Conservation (phyloP, 495 filamentous ascomycete genomes). For the Daldinia vernicosa region DNA sequence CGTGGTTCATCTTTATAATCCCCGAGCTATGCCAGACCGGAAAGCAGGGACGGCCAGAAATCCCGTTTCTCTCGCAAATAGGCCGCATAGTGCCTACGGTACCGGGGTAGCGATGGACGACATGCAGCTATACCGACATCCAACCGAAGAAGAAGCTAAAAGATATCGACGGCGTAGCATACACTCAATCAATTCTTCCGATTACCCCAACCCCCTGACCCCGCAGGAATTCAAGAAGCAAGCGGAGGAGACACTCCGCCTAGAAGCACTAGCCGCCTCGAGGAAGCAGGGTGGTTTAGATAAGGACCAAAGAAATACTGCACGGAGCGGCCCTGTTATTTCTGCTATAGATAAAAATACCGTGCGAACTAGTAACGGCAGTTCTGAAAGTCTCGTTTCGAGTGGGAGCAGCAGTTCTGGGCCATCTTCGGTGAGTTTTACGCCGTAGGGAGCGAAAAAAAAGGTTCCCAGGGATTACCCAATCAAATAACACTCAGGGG, state of each 20-base stretch:
- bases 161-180: slow-evolving; percentile 84
- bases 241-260: slow-evolving; percentile 51
- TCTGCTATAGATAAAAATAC: slow-evolving; percentile 37
- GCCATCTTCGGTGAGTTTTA: slow-evolving; percentile 57
- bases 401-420: slow-evolving; percentile 55
- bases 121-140: slow-evolving; percentile 57
- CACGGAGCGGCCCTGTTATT: slow-evolving; percentile 32
- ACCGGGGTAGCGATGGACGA: slow-evolving; percentile 60
- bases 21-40: slow-evolving; percentile 39
- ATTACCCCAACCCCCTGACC: slow-evolving; percentile 55
- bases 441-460: slow-evolving; percentile 4
- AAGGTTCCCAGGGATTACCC: slow-evolving; percentile 42
- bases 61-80: slow-evolving; percentile 42
- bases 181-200: slow-evolving; percentile 76
- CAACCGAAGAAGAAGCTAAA: slow-evolving; percentile 70
- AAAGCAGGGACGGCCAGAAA: slow-evolving; percentile 48
- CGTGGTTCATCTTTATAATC: slow-evolving; percentile 56
- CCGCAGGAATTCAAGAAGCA: slow-evolving; percentile 52
- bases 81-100: slow-evolving; percentile 59
- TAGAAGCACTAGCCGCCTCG: slow-evolving; percentile 45
- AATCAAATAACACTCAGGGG: slow-evolving; percentile 49
- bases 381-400: slow-evolving; percentile 57
- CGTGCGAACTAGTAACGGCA: slow-evolving; percentile 49
- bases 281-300: slow-evolving; percentile 47
- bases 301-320: slow-evolving; percentile 48